phyloP scores from a whole-genome alignment of 2,329 filamentous ascomycete species.

The Neopestalotiopsis rosae region DNA sequence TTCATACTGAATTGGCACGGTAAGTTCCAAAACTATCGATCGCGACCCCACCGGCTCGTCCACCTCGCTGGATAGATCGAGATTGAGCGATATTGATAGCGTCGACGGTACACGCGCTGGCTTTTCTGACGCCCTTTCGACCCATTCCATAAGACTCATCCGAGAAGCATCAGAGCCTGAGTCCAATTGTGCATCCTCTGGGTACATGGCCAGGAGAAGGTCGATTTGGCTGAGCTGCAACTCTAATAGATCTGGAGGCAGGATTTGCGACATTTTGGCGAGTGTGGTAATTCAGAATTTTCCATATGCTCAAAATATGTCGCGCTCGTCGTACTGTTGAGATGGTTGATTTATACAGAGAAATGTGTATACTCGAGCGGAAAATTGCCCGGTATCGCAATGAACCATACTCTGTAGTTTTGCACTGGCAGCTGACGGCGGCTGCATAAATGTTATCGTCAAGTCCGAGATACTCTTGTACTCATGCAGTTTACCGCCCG shows the following conservation, averaged over 20 bases:
- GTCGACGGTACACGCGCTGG: neutral
- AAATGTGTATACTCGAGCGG: neutral
- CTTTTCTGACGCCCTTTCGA: neutral
- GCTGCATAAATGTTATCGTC: neutral
- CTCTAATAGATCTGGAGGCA: conserved; percentile 51
- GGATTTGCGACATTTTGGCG: conserved; percentile 14
- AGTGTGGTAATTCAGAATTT: neutral
- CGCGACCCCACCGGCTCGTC: conserved; percentile 16
- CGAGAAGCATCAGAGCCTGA: conserved; percentile 18
- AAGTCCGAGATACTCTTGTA: neutral
- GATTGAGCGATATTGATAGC: conserved; percentile 28
- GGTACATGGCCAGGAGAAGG: conserved; percentile 59
- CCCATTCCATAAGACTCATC: neutral
- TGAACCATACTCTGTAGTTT: neutral
- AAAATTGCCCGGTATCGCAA: neutral
- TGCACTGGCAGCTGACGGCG: neutral
- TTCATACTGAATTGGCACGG: conserved; percentile 36
- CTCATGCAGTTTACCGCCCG: neutral
- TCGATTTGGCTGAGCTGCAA: conserved; percentile 55
- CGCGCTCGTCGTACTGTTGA: neutral
- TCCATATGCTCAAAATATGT: neutral
- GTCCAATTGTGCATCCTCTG: conserved; percentile 40
- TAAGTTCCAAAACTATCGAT: conserved; percentile 40
- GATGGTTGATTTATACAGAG: neutral
- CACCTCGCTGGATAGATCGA: conserved; percentile 29